phyloP scores from a whole-genome alignment of 202 grass and related monocot species.

The Setaria italica region DNA sequence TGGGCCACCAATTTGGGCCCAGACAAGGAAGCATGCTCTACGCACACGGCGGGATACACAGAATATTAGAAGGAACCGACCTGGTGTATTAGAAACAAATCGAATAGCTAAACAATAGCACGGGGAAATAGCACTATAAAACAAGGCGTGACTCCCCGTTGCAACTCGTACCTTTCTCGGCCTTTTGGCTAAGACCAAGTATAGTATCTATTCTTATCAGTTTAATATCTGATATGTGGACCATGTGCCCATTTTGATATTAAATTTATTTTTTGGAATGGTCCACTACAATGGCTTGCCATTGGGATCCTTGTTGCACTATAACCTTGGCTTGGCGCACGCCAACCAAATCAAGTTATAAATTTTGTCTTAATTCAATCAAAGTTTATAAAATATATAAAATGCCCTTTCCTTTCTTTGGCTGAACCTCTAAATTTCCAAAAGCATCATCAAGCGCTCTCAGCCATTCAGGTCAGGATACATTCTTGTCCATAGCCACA shows the following conservation, averaged over 20 bases:
- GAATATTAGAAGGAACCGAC: neutral
- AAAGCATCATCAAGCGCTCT: too few species aligned
- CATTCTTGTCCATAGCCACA: too few species aligned
- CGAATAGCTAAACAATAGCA: neutral
- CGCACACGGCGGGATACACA: neutral
- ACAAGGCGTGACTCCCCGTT: neutral
- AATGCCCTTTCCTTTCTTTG: too few species aligned
- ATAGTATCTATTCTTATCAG: constrained; percentile 61
- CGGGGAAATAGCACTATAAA: neutral
- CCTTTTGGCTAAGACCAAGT: constrained; percentile 81
- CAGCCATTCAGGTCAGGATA: too few species aligned
- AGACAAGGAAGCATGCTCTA: neutral
- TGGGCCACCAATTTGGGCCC: neutral
- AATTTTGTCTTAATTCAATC: too few species aligned
- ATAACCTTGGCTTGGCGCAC: neutral
- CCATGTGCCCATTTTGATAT: neutral
- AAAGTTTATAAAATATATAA: too few species aligned
- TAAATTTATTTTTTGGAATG: neutral
- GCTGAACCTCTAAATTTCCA: too few species aligned
- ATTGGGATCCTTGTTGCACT: neutral
- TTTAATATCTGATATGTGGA: constrained; percentile 45
- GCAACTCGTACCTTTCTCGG: constrained; percentile 63
- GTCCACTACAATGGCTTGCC: neutral
- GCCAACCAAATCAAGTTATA: neutral
- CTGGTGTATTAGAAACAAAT: neutral